These are phyloP conservation scores for Chrysosporium queenslandicum DNA, from an alignment of 2,329 filamentous ascomycete species.

Conservation along the genomic window DNA sequence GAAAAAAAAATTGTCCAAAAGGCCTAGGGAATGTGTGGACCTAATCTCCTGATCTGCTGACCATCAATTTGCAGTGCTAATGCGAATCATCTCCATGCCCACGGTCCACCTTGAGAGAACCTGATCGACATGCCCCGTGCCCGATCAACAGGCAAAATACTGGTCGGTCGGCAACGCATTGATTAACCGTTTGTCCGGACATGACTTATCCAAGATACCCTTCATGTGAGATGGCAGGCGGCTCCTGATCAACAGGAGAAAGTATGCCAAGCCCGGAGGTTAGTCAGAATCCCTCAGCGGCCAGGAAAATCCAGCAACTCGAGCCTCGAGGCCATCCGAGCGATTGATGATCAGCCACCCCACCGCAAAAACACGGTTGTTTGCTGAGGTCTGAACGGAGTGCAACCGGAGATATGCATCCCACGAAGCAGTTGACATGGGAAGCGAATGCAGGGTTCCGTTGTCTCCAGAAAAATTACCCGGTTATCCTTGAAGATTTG, in stretches of 20 bases:
- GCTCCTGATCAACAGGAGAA: no score
- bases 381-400: neutral
- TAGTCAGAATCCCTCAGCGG: no score
- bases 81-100: neutral
- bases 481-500: neutral
- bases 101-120: neutral
- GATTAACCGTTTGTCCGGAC: neutral
- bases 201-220: no score
- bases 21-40: no score
- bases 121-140: slow-evolving; percentile 3
- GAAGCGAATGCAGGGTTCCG: neutral
- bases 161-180: neutral
- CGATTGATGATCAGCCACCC: no score
- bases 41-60: no score
- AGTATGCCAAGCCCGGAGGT: neutral
- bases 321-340: no score
- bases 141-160: neutral
- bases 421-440: neutral
- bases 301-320: no score
- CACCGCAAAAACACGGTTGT: neutral
- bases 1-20: no score
- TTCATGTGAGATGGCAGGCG: no score
- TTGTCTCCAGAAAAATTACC: neutral
- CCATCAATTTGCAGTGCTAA: no score
- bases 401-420: neutral